Conservation (phyloP, 257 asterid genomes). For the Forsythia viridissima region DNA sequence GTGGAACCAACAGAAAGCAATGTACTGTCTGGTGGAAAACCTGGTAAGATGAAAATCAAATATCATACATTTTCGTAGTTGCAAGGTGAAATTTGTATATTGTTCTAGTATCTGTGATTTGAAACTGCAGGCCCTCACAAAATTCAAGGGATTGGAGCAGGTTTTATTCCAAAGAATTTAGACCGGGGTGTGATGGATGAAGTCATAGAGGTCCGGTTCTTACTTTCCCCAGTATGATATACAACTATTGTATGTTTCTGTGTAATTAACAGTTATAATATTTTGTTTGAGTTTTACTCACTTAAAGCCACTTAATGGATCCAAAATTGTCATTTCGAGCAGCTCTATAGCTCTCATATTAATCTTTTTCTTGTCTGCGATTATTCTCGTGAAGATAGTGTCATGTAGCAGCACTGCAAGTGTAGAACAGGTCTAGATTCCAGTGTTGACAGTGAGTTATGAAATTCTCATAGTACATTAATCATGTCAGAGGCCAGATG, state of each 20-base stretch:
- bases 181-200: conserved; percentile 92
- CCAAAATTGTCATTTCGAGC: neutral
- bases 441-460: too few relatives aligned
- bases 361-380: too few relatives aligned
- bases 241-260: neutral
- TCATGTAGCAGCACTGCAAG: neutral
- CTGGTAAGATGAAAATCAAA: conserved; percentile 69
- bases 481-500: neutral
- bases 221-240: neutral
- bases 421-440: too few relatives aligned
- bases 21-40: conserved; percentile 92
- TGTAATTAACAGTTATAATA: neutral
- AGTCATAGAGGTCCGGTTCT: conserved; percentile 74
- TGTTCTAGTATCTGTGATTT: conserved; percentile 69
- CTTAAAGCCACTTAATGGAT: neutral
- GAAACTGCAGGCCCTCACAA: conserved; percentile 99
- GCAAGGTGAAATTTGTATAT: conserved; percentile 36
- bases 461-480: neutral
- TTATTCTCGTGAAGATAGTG: too few relatives aligned
- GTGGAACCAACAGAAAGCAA: conserved; percentile 96
- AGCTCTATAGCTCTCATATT: too few relatives aligned
- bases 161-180: conserved; percentile 93
- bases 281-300: neutral
- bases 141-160: conserved; percentile 99
- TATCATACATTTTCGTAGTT: conserved; percentile 22